phyloP scores from a whole-genome alignment of 768 basidiomycete genomes.

The Mycena crocata region DNA sequence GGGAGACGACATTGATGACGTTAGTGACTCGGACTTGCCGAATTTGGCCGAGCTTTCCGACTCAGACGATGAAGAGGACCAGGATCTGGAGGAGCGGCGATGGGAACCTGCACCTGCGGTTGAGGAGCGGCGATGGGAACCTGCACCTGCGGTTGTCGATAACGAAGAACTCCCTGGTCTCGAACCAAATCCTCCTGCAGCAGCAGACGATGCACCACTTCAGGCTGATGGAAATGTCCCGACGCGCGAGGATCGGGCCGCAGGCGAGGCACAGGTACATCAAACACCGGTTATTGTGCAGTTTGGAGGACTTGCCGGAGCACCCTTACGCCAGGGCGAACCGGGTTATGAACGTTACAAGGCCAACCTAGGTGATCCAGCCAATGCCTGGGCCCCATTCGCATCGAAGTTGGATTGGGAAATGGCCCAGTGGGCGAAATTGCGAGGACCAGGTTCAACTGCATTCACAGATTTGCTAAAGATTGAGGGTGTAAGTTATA shows the following conservation, averaged over 20 bases:
- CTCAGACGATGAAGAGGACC: neutral
- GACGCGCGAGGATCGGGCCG: neutral
- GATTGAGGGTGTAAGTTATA: constrained; percentile 45
- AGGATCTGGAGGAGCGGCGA: neutral
- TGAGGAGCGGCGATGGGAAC: neutral
- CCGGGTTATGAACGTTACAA: constrained; percentile 4
- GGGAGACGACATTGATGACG: neutral
- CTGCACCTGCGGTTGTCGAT: neutral
- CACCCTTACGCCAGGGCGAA: constrained; percentile 1
- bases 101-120: too few relatives aligned
- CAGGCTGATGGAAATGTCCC: neutral
- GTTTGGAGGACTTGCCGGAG: constrained; percentile 7
- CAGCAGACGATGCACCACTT: neutral
- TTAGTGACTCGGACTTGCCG: neutral
- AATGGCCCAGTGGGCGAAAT: constrained; percentile 44
- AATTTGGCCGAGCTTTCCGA: neutral
- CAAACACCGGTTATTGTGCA: constrained; percentile 1
- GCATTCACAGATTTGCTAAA: constrained; percentile 43
- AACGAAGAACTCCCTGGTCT: neutral
- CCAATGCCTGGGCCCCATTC: constrained; percentile 37
- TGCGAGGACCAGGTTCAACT: constrained; percentile 40
- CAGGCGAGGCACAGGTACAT: neutral
- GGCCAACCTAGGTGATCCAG: neutral
- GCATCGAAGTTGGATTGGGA: constrained; percentile 39
- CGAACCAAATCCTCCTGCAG: neutral